phyloP scores from a whole-genome alignment of 1,139 yeast genomes.

The Blastobotrys persicus region DNA sequence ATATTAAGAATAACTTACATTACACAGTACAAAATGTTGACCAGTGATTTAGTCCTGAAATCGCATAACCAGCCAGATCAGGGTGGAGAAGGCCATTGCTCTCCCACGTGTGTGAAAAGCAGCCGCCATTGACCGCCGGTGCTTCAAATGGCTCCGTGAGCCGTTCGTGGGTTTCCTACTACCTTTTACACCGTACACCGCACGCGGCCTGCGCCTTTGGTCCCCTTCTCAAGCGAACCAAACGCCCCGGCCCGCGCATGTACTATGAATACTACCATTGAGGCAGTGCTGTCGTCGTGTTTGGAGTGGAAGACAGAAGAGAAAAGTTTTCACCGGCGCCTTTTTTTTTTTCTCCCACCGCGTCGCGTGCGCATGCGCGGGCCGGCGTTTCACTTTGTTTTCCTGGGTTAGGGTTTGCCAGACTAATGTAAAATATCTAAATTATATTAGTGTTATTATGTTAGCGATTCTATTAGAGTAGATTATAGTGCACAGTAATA shows the following conservation, averaged over 20 bases:
- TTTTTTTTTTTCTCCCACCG: not conserved
- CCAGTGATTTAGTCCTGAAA: constrained; percentile 28
- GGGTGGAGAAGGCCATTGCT: constrained; percentile 27
- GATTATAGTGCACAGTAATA: too few relatives aligned
- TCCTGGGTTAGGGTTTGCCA: not conserved
- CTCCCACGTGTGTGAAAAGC: constrained; percentile 18
- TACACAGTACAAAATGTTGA: too few relatives aligned
- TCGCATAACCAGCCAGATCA: constrained; percentile 16
- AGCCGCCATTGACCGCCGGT: not conserved
- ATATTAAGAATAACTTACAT: too few relatives aligned
- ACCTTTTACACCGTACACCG: not conserved
- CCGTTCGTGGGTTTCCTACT: not conserved
- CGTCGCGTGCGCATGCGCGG: not conserved
- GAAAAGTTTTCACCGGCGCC: not conserved
- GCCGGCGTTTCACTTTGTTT: not conserved
- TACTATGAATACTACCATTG: too few relatives aligned
- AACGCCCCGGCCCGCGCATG: too few relatives aligned
- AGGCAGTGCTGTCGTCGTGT: too few relatives aligned
- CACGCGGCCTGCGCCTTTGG: too few relatives aligned
- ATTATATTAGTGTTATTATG: too few relatives aligned
- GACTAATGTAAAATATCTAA: not conserved
- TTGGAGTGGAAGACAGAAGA: not conserved
- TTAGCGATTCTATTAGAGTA: too few relatives aligned
- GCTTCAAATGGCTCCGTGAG: not conserved
- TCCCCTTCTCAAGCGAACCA: too few relatives aligned